Conservation (phyloP, 176 grass and related monocot species). For the Tillandsia fasciculata region DNA sequence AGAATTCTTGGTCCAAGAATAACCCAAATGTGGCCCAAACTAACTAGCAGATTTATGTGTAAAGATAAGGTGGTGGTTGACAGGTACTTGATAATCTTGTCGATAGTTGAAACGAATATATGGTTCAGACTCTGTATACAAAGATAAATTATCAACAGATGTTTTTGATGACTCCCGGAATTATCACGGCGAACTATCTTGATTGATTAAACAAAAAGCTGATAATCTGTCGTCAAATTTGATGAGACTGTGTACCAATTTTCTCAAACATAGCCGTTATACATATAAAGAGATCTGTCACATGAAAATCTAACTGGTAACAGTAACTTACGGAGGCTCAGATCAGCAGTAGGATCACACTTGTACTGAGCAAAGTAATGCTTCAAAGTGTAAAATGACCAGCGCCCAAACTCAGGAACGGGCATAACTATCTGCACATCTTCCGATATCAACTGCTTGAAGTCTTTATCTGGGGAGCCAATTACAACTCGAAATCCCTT, state of each 20-base stretch:
- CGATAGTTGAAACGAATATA: too few species aligned
- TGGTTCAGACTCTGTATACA: too few species aligned
- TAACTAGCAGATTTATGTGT: not conserved
- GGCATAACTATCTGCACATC: constrained; percentile 85
- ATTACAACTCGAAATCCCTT: constrained; percentile 59
- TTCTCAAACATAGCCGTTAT: not conserved
- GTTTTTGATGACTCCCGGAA: too few species aligned
- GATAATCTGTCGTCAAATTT: too few species aligned
- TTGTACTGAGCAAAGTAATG: constrained; percentile 88
- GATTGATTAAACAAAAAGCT: too few species aligned
- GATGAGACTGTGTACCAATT: too few species aligned
- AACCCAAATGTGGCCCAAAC: not conserved
- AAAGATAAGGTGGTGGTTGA: not conserved
- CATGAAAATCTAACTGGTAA: not conserved
- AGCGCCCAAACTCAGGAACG: constrained; percentile 72
- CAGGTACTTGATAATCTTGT: too few species aligned
- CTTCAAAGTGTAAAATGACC: constrained; percentile 83
- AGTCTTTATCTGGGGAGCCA: constrained; percentile 85
- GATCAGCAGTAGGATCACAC: constrained; percentile 69
- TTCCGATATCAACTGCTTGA: constrained; percentile 87
- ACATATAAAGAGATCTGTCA: not conserved
- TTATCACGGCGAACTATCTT: too few species aligned
- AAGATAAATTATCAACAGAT: too few species aligned
- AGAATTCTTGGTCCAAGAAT: not conserved
- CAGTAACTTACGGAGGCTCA: constrained; percentile 85